Evolutionary conservation across 306 rosid species (phyloP), one percentile per base, ranked within the genome.

Genomic region (Senna tora): DNA sequence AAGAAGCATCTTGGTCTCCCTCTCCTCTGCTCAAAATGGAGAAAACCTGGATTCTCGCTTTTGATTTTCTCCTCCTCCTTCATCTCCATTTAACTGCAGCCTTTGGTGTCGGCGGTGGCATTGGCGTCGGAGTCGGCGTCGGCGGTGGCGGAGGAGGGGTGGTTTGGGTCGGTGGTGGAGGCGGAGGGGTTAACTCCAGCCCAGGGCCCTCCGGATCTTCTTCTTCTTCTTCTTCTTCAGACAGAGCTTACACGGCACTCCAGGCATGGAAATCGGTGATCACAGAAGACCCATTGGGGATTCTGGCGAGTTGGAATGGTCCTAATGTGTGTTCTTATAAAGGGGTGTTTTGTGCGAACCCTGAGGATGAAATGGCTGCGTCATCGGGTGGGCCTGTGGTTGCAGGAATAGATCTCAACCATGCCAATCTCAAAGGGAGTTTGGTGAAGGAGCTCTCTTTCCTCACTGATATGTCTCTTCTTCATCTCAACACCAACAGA

Each of bases 181-280:
- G 94, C 0, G 97, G 96, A 42, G 92, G 92, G 15, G 65, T 45
- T 62, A 81, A 68, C n/a, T n/a, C n/a, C 74, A 81, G 70, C 47
- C 89, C 87, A 60, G 54, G 33, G 7, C 82, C 90, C 21, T 49
- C 85, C 55, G 89, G 73, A 62, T 74, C 89, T 67, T 72, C 88
- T 1, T 36, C 39, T 36, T 36, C 89, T 67, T n/a, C n/a, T n/a
- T n/a, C n/a, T n/a, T n/a, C n/a, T n/a, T n/a, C n/a, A n/a, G 76
- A 79, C 50, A 63, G 65, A 82, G 96, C 97, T 73, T 91, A 87
- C 86, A 41, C 85, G 54, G 97, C 87, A 33, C 87, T 94, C 0
- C 99, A 91, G 75, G 85, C 93, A 11, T 94, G 99, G 99, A 94
- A 94, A 85, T 87, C 97, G 4, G 87, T 95, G 42, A 89, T 94